phyloP scores from a whole-genome alignment of 139 green algal species.

The Chlamydomonas schloesseri region DNA sequence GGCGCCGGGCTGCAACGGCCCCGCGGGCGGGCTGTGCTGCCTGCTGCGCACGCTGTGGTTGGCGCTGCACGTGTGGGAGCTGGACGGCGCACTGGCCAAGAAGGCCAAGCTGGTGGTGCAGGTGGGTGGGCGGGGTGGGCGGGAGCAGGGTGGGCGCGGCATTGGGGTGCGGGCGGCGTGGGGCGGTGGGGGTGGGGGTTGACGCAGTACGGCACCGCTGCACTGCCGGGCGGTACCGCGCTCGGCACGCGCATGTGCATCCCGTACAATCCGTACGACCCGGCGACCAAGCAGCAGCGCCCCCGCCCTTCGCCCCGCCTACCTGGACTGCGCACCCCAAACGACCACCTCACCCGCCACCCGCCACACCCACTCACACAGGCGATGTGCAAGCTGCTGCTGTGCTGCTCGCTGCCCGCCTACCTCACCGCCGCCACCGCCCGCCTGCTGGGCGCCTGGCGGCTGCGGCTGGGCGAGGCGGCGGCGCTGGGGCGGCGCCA shows the following conservation, averaged over 20 bases:
- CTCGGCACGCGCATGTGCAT: too few relatives aligned
- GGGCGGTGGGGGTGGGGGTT: background rate
- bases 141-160: too few relatives aligned
- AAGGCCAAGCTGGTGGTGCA: slow-evolving; percentile 12
- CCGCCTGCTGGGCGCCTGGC: slow-evolving; percentile 16
- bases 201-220: too few relatives aligned
- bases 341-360: background rate
- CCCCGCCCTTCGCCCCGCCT: too few relatives aligned
- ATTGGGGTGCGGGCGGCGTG: background rate
- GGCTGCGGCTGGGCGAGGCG: slow-evolving; percentile 8
- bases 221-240: too few relatives aligned
- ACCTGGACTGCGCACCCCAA: background rate
- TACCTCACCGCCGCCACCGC: slow-evolving; percentile 16
- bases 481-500: background rate
- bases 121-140: background rate
- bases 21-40: slow-evolving; percentile 20
- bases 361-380: background rate
- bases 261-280: too few relatives aligned
- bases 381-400: slow-evolving; percentile 32
- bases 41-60: slow-evolving; percentile 39
- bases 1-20: background rate
- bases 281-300: too few relatives aligned
- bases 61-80: slow-evolving; percentile 27
- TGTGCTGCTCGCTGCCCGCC: slow-evolving; percentile 10
- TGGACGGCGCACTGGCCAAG: slow-evolving; percentile 6